A percentile compares a stretch with the other conserved stretches of the same genome.
Conservation (phyloP, 768 basidiomycete species). For the Kwoniella shandongensis region DNA sequence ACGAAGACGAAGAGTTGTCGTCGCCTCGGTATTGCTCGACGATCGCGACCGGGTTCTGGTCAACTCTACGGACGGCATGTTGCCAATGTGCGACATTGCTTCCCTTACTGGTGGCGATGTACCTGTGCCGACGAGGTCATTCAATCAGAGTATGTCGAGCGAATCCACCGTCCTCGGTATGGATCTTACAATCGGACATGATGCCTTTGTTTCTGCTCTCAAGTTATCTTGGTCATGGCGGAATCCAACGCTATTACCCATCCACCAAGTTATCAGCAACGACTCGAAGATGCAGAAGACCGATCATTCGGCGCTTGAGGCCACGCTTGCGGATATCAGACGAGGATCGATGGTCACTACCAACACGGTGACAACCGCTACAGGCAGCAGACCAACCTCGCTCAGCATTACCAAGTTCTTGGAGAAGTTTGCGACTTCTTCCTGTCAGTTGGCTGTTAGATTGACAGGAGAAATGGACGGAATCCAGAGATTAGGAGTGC, state of each 20-base stretch:
- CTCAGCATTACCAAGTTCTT: slow-evolving; percentile 48
- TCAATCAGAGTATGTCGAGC: slow-evolving; percentile 21
- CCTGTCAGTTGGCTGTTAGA: slow-evolving; percentile 38
- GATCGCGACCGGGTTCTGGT: slow-evolving; percentile 50
- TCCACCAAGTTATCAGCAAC: slow-evolving; percentile 3
- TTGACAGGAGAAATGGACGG: slow-evolving; percentile 44
- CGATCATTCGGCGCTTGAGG: slow-evolving; percentile 10
- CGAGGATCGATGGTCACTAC: slow-evolving; percentile 37
- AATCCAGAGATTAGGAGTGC: slow-evolving; percentile 47
- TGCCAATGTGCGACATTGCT: slow-evolving; percentile 53
- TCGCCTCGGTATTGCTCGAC: slow-evolving; percentile 51
- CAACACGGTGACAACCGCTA: slow-evolving; percentile 23
- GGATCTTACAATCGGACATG: slow-evolving; percentile 51
- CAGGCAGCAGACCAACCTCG: slow-evolving; percentile 15
- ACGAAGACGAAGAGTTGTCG: slow-evolving; percentile 49
- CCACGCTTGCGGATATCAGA: slow-evolving; percentile 29
- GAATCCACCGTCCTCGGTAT: slow-evolving; percentile 50
- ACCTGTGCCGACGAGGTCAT: slow-evolving; percentile 11
- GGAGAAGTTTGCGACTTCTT: slow-evolving; percentile 46
- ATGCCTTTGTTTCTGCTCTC: slow-evolving; percentile 53
- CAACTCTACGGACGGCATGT: slow-evolving; percentile 50
- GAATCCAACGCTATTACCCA: slow-evolving; percentile 22
- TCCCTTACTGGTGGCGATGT: slow-evolving; percentile 27
- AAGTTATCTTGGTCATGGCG: slow-evolving; percentile 52
- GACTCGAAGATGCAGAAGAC: slow-evolving; percentile 2